A percentile compares a stretch with the other conserved stretches of the same genome.
Conservation (phyloP, 108 stramenopile genomes). For the Nannochloropsis oceanica region DNA sequence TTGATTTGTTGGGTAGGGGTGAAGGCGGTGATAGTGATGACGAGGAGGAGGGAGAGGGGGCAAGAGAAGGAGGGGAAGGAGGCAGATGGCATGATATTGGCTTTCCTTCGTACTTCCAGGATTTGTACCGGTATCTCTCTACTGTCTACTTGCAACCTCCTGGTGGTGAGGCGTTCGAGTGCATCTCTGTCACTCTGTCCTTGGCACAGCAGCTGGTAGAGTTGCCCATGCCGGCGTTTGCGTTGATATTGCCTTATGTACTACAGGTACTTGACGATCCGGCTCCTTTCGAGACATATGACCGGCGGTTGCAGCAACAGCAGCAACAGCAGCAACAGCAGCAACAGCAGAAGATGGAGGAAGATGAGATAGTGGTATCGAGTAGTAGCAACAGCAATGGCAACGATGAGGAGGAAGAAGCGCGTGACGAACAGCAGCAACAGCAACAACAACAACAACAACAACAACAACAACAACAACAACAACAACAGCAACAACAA, state of each 20-base stretch:
- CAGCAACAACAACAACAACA: no score
- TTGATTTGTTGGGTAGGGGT: neutral
- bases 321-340: neutral
- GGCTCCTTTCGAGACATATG: neutral
- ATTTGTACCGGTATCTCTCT: neutral
- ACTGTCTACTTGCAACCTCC: neutral
- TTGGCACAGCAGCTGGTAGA: neutral
- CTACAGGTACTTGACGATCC: neutral
- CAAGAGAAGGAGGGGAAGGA: no score
- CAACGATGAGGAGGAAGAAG: neutral
- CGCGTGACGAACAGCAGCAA: neutral
- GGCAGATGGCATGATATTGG: neutral
- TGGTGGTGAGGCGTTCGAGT: neutral
- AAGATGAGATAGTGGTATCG: no score
- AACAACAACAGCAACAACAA: no score
- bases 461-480: no score
- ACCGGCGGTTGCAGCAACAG: neutral
- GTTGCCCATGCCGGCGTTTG: neutral
- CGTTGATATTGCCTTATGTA: neutral
- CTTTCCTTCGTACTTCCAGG: neutral
- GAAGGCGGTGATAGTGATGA: neutral
- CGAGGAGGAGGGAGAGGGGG: neutral
- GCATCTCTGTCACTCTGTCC: neutral
- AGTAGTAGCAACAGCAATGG: neutral
- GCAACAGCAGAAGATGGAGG: no score